Evolutionary conservation across 768 basidiomycete genomes (phyloP).

Genomic region (Lactarius tabidus): DNA sequence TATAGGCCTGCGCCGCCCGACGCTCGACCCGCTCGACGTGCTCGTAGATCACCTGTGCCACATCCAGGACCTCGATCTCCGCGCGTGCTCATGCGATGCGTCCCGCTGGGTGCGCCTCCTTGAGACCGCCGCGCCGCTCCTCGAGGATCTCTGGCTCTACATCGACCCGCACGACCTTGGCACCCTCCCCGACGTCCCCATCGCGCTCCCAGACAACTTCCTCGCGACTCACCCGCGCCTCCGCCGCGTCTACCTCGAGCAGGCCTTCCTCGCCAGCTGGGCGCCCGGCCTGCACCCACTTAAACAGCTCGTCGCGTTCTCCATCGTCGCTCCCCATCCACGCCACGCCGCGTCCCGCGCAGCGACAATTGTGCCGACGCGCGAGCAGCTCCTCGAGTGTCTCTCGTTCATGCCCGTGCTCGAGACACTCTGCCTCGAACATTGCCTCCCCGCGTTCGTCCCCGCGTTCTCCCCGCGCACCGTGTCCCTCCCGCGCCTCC

Average conservation of each 20-base stretch:
- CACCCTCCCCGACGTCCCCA: not conserved
- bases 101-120: slow-evolving; percentile 3
- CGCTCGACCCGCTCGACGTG: slow-evolving; percentile 9
- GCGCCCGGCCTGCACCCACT: not conserved
- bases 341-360: not conserved
- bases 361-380: not conserved
- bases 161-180: not conserved
- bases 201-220: slow-evolving; percentile 8
- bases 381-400: slow-evolving; percentile 12
- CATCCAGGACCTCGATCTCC: slow-evolving; percentile 12
- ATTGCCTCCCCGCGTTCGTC: slow-evolving; percentile 14
- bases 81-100: slow-evolving; percentile 6
- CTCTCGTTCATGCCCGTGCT: slow-evolving; percentile 11
- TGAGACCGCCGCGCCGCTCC: slow-evolving; percentile 8
- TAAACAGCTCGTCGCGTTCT: slow-evolving; percentile 1
- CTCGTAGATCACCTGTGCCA: slow-evolving; percentile 17
- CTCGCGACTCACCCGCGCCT: slow-evolving; percentile 15
- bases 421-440: slow-evolving; percentile 3
- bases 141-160: slow-evolving; percentile 6
- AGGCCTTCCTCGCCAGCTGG: slow-evolving; percentile 11
- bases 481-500: slow-evolving; percentile 3
- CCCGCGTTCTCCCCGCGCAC: not conserved
- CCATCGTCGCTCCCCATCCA: slow-evolving; percentile 2
- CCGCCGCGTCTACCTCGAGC: slow-evolving; percentile 2
- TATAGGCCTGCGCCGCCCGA: not conserved